Evolutionary conservation across 129 eudicot genomes (phyloP).

Genomic region (Gnaphalium uliginosum): DNA sequence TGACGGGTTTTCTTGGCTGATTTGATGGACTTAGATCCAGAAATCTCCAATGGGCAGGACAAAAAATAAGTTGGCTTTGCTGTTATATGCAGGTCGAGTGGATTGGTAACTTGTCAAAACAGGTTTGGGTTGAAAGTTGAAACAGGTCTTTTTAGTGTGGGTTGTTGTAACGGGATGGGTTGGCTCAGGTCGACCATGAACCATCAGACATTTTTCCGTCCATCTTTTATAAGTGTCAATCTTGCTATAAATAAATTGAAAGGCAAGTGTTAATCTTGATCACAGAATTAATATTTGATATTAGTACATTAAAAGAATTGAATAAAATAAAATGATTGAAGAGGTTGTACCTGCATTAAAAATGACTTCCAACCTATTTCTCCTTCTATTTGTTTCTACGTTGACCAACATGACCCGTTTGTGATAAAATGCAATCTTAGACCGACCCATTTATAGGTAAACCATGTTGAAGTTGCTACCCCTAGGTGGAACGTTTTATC

Average conservation of each 20-base stretch:
- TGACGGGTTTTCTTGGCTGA: conserved; percentile 23
- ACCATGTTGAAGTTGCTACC: too few species aligned
- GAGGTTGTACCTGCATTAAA: neutral
- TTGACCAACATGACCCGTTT: too few species aligned
- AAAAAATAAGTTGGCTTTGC: conserved; percentile 8
- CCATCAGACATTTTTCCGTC: neutral
- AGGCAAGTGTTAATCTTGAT: neutral
- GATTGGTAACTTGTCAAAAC: neutral
- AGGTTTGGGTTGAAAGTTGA: neutral
- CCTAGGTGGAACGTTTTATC: too few species aligned
- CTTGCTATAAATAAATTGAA: neutral
- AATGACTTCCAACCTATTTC: neutral
- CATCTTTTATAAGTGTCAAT: neutral
- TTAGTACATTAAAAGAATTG: neutral
- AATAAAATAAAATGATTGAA: neutral
- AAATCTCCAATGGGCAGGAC: neutral
- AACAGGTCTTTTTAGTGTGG: too few species aligned
- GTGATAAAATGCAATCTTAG: too few species aligned
- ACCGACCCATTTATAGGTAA: too few species aligned
- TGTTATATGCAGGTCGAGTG: neutral
- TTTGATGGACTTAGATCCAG: conserved; percentile 3
- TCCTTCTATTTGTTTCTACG: neutral
- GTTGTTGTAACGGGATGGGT: neutral
- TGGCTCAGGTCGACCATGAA: neutral
- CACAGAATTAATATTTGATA: neutral